A percentile compares a stretch with the other conserved stretches of the same genome.
Evolutionary conservation across 208 protist species (phyloP).

Genomic region (Trypanosoma melophagium): DNA sequence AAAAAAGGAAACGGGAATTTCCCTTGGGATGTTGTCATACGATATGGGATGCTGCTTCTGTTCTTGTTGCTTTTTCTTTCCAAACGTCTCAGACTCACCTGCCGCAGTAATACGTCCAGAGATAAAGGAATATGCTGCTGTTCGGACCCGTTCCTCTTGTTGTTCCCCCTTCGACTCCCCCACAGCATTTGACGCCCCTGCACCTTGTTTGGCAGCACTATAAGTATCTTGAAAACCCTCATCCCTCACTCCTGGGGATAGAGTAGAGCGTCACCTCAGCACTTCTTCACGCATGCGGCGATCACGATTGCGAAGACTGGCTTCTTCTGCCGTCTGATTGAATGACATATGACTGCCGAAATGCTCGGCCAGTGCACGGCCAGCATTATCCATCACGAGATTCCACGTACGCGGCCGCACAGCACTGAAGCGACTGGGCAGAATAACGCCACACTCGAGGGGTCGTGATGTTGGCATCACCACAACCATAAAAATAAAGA

Average conservation of each 20-base stretch:
- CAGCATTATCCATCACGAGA: conserved; percentile 24
- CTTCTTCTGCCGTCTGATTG: background rate
- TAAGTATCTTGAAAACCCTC: background rate
- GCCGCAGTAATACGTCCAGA: background rate
- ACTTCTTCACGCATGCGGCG: conserved; percentile 5
- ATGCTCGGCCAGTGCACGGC: conserved; percentile 3
- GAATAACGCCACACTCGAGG: conserved; percentile 4
- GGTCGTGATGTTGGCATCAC: conserved; percentile 12
- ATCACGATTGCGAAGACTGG: conserved; percentile 6
- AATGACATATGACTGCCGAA: background rate
- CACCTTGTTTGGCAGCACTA: too few species aligned
- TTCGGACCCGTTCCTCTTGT: background rate
- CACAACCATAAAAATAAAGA: too few species aligned
- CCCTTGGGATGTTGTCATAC: background rate
- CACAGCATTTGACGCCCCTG: too few species aligned
- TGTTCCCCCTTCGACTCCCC: too few species aligned
- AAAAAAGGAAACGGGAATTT: conserved; percentile 19
- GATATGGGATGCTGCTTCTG: conserved; percentile 1
- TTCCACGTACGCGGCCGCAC: conserved; percentile 15
- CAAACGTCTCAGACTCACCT: background rate
- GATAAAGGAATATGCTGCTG: background rate
- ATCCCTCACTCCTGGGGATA: background rate
- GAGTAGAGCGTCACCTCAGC: background rate
- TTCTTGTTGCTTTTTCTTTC: background rate
- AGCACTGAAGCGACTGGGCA: conserved; percentile 16